Base-by-base conservation (phyloP, 1,139 yeast genomes). In the Debaryomyces singareniensis region DNA sequence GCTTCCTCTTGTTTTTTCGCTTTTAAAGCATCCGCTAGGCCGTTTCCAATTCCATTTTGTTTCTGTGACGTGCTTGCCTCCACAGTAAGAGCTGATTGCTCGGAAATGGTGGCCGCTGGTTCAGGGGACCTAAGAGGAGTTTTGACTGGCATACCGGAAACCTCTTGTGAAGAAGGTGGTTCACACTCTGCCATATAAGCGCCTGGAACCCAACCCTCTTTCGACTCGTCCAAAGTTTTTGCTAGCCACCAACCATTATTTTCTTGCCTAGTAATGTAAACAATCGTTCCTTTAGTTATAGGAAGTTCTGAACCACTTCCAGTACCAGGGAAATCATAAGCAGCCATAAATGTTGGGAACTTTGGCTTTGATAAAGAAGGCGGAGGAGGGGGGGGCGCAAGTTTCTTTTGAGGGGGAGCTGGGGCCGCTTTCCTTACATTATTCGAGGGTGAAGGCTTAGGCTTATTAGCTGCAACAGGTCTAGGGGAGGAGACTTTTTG, bases 171-270 rank as follows among this genome's bases (percentile, higher is more conserved):
- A 12, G 72, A 75, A 14, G 71, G 68, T 12, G 11, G 7, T 7
- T 23, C 14, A 52, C 73, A 73, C 45, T 80, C 83, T 32, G 75
- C 78, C 47, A 91, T 75, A 51, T 89, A 93, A 13, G 93, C 84
- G 20, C 93, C 81, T 9, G 99, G 99, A 7, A 94, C 91, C 98
- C 98, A 93, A 3, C 98, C 99, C 55, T 89, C 95, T 34, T 65
- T 73, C 2, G 79, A 51, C 28, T 83, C 91, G 45, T 83, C 89
- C 37, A 80, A 55, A 13, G 76, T 67, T 52, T 82, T 84, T 4
- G 87, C 96, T 37, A 91, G 65, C 41, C 95, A 89, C 97, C 97
- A 89, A 3, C 96, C 97, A 46, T 85, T 85, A 21, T 75, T 72
- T 39, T 78, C 84, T 39, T 78, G 72, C n/a, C 31, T 14, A 5